Conservation (phyloP, 768 basidiomycete genomes). For the Trametes sanguinea region DNA sequence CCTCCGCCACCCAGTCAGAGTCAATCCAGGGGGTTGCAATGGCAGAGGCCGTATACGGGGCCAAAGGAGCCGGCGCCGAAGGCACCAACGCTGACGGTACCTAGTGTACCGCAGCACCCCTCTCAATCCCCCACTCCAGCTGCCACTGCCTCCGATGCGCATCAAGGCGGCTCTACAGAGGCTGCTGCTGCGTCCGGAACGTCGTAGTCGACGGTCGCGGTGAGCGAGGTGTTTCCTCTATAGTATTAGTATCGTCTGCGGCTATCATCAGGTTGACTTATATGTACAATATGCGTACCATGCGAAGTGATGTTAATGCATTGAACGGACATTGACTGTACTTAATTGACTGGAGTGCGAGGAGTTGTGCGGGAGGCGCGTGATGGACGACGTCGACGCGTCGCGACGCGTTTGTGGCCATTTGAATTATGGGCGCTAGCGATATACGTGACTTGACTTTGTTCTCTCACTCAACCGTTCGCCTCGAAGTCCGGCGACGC, state of each 20-base stretch:
- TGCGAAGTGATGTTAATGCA: neutral
- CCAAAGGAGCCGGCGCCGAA: slow-evolving; percentile 17
- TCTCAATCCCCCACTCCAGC: neutral
- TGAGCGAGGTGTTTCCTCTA: neutral
- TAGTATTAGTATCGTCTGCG: neutral
- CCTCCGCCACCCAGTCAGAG: neutral
- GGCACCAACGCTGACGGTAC: neutral
- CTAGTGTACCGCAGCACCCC: neutral
- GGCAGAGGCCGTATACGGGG: slow-evolving; percentile 40
- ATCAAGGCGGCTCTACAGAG: neutral
- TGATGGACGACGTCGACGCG: neutral
- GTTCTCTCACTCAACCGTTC: neutral
- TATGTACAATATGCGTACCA: neutral
- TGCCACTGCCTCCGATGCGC: neutral
- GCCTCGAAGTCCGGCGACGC: too few relatives aligned
- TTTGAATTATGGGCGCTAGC: neutral
- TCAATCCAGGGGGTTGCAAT: slow-evolving; percentile 30
- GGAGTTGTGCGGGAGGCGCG: too few relatives aligned
- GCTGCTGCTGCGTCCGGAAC: neutral
- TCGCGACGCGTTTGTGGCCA: slow-evolving; percentile 9
- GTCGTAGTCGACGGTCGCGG: neutral
- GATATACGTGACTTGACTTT: neutral
- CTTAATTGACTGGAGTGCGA: too few relatives aligned
- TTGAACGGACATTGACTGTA: too few relatives aligned
- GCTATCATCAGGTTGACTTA: neutral